Evolutionary conservation across 1,139 yeast genomes (phyloP).

Genomic region (Sugiyamaella novakii): DNA sequence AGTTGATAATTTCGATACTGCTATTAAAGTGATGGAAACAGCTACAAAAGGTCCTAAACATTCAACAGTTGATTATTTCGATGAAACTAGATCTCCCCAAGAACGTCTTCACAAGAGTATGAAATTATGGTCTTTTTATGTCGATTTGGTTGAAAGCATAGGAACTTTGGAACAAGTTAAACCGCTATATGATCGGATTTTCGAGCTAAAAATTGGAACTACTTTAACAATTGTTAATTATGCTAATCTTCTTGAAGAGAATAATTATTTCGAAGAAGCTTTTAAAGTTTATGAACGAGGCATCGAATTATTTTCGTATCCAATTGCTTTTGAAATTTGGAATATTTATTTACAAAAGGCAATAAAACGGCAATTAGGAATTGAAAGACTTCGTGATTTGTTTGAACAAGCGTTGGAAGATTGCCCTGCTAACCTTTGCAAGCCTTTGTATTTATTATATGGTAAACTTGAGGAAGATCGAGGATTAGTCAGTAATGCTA

Average conservation of each 20-base stretch:
- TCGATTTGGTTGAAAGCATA: constrained; percentile 71
- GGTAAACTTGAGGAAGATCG: constrained; percentile 61
- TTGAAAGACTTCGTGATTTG: constrained; percentile 70
- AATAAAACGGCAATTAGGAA: constrained; percentile 42
- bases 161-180: constrained; percentile 50
- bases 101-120: constrained; percentile 60
- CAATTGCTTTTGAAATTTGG: constrained; percentile 73
- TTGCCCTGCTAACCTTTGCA: constrained; percentile 54
- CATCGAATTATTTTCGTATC: constrained; percentile 59
- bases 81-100: constrained; percentile 56
- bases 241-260: constrained; percentile 61
- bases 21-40: constrained; percentile 54
- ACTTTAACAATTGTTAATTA: constrained; percentile 67
- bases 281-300: constrained; percentile 72
- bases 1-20: constrained; percentile 54
- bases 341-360: constrained; percentile 62
- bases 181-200: constrained; percentile 59
- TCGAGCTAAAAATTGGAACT: constrained; percentile 68
- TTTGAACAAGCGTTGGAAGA: constrained; percentile 63
- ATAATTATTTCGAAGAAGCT: constrained; percentile 53
- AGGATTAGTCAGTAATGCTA: constrained; percentile 50
- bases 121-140: constrained; percentile 71
- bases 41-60: constrained; percentile 53
- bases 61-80: constrained; percentile 45
- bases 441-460: constrained; percentile 57